A percentile compares a stretch with the other conserved stretches of the same genome.
Conservation (phyloP, 495 filamentous ascomycete genomes). For the Hypomontagnella monticulosa region DNA sequence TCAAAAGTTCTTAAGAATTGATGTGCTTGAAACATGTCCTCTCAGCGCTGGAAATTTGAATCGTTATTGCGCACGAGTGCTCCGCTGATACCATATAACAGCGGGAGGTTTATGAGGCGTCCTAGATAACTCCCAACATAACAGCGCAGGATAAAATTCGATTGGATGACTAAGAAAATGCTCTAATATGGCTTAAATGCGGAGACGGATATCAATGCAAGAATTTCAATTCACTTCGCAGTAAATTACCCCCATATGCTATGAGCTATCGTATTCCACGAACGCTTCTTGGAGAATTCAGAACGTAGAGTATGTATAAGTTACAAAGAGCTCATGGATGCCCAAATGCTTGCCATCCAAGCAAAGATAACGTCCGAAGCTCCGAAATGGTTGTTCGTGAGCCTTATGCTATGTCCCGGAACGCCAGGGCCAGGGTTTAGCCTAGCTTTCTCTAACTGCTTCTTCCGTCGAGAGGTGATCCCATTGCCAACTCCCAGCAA, state of each 20-base stretch:
- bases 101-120: too few relatives aligned
- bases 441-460: not conserved
- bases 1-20: too few relatives aligned
- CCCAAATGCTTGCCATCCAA: not conserved
- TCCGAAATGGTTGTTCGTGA: constrained; percentile 12
- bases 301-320: constrained; percentile 13
- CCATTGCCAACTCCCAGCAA: not conserved
- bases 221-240: constrained; percentile 22
- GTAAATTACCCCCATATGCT: constrained; percentile 14
- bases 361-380: not conserved
- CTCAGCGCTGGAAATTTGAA: too few relatives aligned
- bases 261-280: not conserved
- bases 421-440: not conserved
- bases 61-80: too few relatives aligned
- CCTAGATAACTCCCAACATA: too few relatives aligned
- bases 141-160: too few relatives aligned
- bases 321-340: constrained; percentile 23
- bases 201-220: too few relatives aligned
- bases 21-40: too few relatives aligned
- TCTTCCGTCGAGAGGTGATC: not conserved
- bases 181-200: not conserved
- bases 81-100: too few relatives aligned
- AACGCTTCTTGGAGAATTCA: not conserved
- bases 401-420: not conserved
- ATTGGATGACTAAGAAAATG: not conserved